Evolutionary conservation across 176 grass and related monocot species (phyloP).

Genomic region (Pharus latifolius): DNA sequence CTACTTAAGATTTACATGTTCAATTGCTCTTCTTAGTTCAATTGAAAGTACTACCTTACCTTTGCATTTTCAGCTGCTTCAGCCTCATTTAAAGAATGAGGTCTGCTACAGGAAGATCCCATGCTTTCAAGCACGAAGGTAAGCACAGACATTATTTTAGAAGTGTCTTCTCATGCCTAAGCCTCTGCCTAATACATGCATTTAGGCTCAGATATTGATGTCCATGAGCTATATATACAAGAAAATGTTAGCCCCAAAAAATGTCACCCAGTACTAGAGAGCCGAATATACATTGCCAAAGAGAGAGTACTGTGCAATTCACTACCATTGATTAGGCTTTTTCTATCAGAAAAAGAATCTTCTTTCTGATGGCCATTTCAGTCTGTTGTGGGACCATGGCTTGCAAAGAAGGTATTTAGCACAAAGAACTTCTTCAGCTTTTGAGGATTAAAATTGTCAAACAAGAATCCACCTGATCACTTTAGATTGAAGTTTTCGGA

Average conservation of each 20-base stretch:
- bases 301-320: neutral
- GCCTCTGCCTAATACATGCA: neutral
- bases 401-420: too few species aligned
- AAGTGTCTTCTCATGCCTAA: conserved; percentile 21
- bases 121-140: conserved; percentile 58
- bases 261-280: neutral
- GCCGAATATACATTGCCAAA: neutral
- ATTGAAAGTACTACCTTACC: conserved; percentile 26
- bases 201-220: neutral
- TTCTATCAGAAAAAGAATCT: too few species aligned
- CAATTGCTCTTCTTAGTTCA: neutral
- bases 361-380: too few species aligned
- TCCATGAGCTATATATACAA: neutral
- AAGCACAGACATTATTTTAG: conserved; percentile 55
- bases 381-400: too few species aligned
- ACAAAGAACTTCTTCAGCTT: too few species aligned
- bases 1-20: neutral
- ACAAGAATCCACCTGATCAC: too few species aligned
- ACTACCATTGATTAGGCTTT: neutral
- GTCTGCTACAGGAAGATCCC: conserved; percentile 89
- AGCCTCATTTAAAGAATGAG: conserved; percentile 58
- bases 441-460: neutral
- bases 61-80: conserved; percentile 60
- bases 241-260: neutral
- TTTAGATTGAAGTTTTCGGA: too few species aligned